Base-by-base conservation (phyloP, 805 yeast genomes). In the Monosporozyma aquatica region DNA sequence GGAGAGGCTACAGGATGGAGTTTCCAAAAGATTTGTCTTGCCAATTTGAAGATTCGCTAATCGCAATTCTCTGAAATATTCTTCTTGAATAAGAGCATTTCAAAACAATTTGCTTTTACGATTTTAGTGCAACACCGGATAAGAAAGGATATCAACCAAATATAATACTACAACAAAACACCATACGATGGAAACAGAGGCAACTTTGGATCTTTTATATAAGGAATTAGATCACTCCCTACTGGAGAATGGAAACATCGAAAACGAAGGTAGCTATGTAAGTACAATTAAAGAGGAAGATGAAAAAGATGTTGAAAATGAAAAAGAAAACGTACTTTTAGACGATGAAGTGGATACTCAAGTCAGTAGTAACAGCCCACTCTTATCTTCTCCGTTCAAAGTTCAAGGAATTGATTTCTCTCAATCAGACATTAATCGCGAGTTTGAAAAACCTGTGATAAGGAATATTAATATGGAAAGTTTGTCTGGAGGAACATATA, bases 131-230 rank as follows among this genome's bases (percentile, higher is more conserved):
- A n/a, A n/a, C n/a, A n/a, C n/a, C n/a, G n/a, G n/a, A n/a, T n/a
- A n/a, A n/a, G n/a, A n/a, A n/a, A n/a, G n/a, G n/a, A n/a, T n/a
- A n/a, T n/a, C n/a, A n/a, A n/a, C n/a, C n/a, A n/a, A n/a, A n/a
- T n/a, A n/a, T n/a, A n/a, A n/a, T n/a, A n/a, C n/a, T n/a, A n/a
- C n/a, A n/a, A n/a, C n/a, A n/a, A n/a, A n/a, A n/a, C n/a, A n/a
- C n/a, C 25, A 23, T 10, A 20, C 13, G 17, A 40, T 41, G 40
- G 43, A 46, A 15, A 24, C 43, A 22, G 47, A 45, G 9, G 46
- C 50, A n/a, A 53, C 61, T 4, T 54, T 59, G 44, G 56, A 58
- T 36, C 51, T 59, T 7, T 37, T 59, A 24, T 40, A 40, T 18
- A 24, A 41, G 51, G 41, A 53, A 21, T 20, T 40, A 5, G 43